Evolutionary conservation across 306 rosid genomes (phyloP), one percentile per base, ranked within the genome.

Genomic region (Argentina anserina): DNA sequence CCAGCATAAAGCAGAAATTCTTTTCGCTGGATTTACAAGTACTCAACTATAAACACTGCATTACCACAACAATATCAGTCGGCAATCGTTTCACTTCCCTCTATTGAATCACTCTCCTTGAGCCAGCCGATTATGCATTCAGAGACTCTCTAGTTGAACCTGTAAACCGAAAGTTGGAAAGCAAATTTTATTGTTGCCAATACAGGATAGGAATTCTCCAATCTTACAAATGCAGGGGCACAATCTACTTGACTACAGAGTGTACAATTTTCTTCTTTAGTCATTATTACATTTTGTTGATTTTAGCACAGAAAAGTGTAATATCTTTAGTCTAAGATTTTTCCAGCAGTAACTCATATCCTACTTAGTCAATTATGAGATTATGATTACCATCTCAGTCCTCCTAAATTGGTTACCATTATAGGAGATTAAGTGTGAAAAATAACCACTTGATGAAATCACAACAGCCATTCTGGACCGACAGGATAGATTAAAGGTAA

Each of bases 121-220:
- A 9, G 34, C 75, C 56, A 12, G 56, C 75, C 7, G 31, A 58
- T 29, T 40, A 39, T 17, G 67, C 75, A 71, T 56, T 41, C 13
- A 5, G 58, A 58, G 56, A 40, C 15, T 29, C 60, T 42, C 28
- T 49, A 28, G 29, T 71, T 42, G 25, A 36, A 58, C 75, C 75
- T 71, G 67, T 66, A 71, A 23, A 41, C 42, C 31, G 20, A 11
- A 18, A 34, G 15, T 20, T 42, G 26, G 20, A 6, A 56, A 25
- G 10, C 10, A 37, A 71, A 4, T 15, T 25, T 31, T 52, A 21
- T 50, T 52, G 74, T 36, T 50, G 49, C 7, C 45, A 31, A 34
- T 2, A 34, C 31, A 50, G 39, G 33, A 69, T 50, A 50, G 15
- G 11, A 31, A 34, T 34, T 69, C 26, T 68, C 73, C 20, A 49